Evolutionary conservation across 129 eudicot genomes (phyloP).

Genomic region (Saussurea involucrata): DNA sequence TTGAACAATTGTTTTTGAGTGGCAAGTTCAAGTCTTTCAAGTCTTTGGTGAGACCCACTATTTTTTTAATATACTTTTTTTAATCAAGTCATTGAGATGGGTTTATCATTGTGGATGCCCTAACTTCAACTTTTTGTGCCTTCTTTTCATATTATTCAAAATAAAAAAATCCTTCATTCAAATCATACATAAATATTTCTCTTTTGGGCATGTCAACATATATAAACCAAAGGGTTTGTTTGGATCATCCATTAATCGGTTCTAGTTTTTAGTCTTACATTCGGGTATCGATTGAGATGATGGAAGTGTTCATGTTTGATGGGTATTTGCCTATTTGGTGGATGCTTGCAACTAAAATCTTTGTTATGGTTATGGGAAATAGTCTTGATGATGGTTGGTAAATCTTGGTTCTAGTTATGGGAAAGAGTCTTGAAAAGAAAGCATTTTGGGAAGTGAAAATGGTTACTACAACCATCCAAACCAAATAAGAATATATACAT

Average conservation of each 20-base stretch:
- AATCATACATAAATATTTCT: neutral
- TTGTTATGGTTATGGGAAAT: neutral
- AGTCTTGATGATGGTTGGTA: neutral
- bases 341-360: neutral
- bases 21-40: too few relatives aligned
- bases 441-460: slow-evolving; percentile 14
- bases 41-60: too few relatives aligned
- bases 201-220: too few relatives aligned
- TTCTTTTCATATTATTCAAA: neutral
- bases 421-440: neutral
- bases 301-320: neutral
- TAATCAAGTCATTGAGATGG: too few relatives aligned
- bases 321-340: slow-evolving; percentile 2
- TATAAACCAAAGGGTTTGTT: neutral
- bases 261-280: neutral
- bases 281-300: neutral
- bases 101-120: too few relatives aligned
- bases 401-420: neutral
- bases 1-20: too few relatives aligned
- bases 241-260: neutral
- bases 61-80: too few relatives aligned
- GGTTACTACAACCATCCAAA: slow-evolving; percentile 4
- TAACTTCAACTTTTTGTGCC: slow-evolving; percentile 11
- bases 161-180: neutral
- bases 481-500: neutral